phyloP scores from a whole-genome alignment of 2,329 filamentous ascomycete species.

The Chrysosporium queenslandicum region DNA sequence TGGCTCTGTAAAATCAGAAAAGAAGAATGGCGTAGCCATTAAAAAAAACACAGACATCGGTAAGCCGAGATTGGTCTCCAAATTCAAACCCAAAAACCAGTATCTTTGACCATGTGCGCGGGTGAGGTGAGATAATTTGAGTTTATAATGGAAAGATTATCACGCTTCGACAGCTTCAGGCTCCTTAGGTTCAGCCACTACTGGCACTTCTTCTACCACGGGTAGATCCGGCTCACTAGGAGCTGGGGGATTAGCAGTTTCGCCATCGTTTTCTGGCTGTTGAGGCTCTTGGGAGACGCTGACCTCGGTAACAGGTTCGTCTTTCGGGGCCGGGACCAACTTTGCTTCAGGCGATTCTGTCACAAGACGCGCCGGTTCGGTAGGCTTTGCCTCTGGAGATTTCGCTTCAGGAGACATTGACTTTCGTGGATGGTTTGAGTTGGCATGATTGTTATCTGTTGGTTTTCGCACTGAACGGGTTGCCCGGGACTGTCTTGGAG shows the following conservation, averaged over 20 bases:
- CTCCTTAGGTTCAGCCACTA: neutral
- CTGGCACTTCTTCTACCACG: neutral
- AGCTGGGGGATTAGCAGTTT: neutral
- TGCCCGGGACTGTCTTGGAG: constrained; percentile 23
- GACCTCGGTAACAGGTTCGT: neutral
- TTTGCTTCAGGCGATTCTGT: neutral
- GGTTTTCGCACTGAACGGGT: constrained; percentile 1
- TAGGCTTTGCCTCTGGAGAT: neutral
- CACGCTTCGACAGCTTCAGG: neutral
- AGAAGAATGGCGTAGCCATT: no score
- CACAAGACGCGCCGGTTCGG: neutral
- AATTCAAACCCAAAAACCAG: neutral
- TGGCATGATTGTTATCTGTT: neutral
- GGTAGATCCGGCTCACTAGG: neutral
- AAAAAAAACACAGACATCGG: neutral
- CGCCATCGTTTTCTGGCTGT: neutral
- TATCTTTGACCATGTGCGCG: neutral
- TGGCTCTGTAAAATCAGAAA: no score
- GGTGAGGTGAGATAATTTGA: neutral
- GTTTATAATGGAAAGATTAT: neutral
- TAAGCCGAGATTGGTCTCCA: constrained; percentile 4
- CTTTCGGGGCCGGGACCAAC: neutral
- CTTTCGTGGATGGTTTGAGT: constrained; percentile 1
- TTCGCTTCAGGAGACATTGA: constrained; percentile 6
- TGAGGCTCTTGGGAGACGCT: neutral